Conservation (phyloP, 1,139 yeast species). For the Candida sojae region DNA sequence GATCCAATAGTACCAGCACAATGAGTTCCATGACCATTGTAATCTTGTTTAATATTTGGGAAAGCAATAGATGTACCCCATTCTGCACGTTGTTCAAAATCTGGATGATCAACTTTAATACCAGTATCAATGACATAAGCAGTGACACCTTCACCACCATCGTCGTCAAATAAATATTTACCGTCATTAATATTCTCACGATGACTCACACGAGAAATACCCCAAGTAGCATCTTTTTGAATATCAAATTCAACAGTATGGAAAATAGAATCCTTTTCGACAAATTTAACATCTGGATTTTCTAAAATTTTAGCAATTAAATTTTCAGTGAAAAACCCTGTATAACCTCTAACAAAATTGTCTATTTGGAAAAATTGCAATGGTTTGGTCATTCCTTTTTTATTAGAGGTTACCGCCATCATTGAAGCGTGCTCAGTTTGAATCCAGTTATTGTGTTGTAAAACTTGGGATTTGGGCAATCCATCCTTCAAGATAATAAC, state of each 20-base stretch:
- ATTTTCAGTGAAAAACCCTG: slow-evolving; percentile 74
- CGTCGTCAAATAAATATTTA: slow-evolving; percentile 80
- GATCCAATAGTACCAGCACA: slow-evolving; percentile 88
- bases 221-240: slow-evolving; percentile 95
- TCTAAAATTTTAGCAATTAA: slow-evolving; percentile 70
- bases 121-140: slow-evolving; percentile 95
- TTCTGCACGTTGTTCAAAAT: slow-evolving; percentile 86
- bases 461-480: slow-evolving; percentile 27
- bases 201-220: slow-evolving; percentile 92
- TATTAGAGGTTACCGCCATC: slow-evolving; percentile 25
- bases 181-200: slow-evolving; percentile 73
- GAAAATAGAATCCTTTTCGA: slow-evolving; percentile 82
- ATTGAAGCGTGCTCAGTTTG: slow-evolving; percentile 18
- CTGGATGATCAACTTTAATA: slow-evolving; percentile 74
- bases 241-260: slow-evolving; percentile 59
- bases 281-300: slow-evolving; percentile 71
- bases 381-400: slow-evolving; percentile 56
- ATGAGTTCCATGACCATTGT: slow-evolving; percentile 94
- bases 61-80: slow-evolving; percentile 93
- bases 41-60: slow-evolving; percentile 82
- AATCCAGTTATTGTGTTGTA: slow-evolving; percentile 67
- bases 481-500: slow-evolving; percentile 38
- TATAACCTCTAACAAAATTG: slow-evolving; percentile 58
- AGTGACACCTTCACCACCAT: slow-evolving; percentile 91
- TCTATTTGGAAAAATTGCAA: slow-evolving; percentile 60